Percentiles rank a stretch among this genome's conserved stretches.
Conservation (phyloP, 495 filamentous ascomycete species). For the Trichocladium antarcticum region DNA sequence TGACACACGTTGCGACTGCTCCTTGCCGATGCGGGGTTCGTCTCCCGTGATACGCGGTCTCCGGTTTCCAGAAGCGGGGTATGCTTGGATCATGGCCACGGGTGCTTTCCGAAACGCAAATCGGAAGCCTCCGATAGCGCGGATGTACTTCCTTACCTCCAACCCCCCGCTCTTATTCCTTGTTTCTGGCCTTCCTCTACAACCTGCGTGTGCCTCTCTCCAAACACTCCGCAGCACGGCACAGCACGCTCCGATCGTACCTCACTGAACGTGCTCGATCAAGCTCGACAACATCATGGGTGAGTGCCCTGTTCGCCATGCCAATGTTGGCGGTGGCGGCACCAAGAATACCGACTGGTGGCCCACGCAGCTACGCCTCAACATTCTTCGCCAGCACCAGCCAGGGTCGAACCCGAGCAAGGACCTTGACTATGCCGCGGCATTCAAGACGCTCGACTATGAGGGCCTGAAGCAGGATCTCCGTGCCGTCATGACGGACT, state of each 20-base stretch:
- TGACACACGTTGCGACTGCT: too few species aligned
- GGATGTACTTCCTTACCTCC: too few species aligned
- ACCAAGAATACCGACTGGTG: constrained; percentile 59
- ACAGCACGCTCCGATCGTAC: not conserved
- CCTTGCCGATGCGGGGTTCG: too few species aligned
- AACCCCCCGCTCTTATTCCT: too few species aligned
- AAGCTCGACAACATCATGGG: constrained; percentile 16
- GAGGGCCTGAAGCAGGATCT: constrained; percentile 60
- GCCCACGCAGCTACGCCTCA: constrained; percentile 51
- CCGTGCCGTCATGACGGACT: constrained; percentile 55
- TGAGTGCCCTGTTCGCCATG: constrained; percentile 40
- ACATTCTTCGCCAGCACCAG: constrained; percentile 62
- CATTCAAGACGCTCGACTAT: constrained; percentile 63
- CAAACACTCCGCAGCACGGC: not conserved
- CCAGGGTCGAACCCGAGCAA: constrained; percentile 46
- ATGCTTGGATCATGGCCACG: too few species aligned
- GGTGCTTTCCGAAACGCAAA: too few species aligned
- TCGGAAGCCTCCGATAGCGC: too few species aligned
- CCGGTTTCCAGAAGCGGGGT: not conserved
- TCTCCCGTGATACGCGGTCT: too few species aligned
- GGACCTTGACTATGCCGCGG: constrained; percentile 56
- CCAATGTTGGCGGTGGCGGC: constrained; percentile 51
- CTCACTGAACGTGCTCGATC: not conserved
- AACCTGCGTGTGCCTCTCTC: not conserved
- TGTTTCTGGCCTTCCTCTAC: too few species aligned